phyloP scores from a whole-genome alignment of 2,329 filamentous ascomycete species.

The Claviceps quebecensis region DNA sequence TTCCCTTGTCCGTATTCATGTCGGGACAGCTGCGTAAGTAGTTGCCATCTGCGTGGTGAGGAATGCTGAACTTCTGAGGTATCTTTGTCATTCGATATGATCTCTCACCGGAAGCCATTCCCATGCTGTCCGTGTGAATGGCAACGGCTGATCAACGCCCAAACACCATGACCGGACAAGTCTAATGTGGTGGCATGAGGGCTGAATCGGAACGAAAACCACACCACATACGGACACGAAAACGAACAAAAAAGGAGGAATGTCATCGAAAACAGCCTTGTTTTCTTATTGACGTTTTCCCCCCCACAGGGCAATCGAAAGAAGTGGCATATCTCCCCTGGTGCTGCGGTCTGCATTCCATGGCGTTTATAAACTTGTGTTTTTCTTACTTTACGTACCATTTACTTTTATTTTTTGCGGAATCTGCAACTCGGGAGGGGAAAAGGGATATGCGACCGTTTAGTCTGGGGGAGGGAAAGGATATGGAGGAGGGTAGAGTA shows the following conservation, averaged over 20 bases:
- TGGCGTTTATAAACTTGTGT: conserved; percentile 16
- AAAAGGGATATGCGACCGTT: too few species aligned
- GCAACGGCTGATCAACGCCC: too few species aligned
- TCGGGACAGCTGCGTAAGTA: too few species aligned
- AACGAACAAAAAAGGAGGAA: conserved; percentile 3
- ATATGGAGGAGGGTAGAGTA: too few species aligned
- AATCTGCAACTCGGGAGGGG: too few species aligned
- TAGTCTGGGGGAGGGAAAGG: too few species aligned
- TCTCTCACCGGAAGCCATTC: too few species aligned
- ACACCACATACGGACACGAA: too few species aligned
- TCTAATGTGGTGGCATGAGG: background rate
- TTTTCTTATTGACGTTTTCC: conserved; percentile 1
- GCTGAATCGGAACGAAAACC: background rate
- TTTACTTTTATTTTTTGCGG: background rate
- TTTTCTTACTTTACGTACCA: background rate
- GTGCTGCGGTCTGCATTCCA: conserved; percentile 27
- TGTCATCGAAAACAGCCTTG: background rate
- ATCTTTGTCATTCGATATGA: too few species aligned
- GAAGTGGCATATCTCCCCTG: conserved; percentile 5
- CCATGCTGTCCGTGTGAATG: too few species aligned
- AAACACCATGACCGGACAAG: too few species aligned
- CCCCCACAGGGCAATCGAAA: conserved; percentile 7
- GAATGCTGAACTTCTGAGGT: too few species aligned
- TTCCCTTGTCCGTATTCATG: background rate
- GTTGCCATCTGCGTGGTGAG: background rate